Conservation (phyloP, 2,329 filamentous ascomycete genomes). For the Dothistroma pini region DNA sequence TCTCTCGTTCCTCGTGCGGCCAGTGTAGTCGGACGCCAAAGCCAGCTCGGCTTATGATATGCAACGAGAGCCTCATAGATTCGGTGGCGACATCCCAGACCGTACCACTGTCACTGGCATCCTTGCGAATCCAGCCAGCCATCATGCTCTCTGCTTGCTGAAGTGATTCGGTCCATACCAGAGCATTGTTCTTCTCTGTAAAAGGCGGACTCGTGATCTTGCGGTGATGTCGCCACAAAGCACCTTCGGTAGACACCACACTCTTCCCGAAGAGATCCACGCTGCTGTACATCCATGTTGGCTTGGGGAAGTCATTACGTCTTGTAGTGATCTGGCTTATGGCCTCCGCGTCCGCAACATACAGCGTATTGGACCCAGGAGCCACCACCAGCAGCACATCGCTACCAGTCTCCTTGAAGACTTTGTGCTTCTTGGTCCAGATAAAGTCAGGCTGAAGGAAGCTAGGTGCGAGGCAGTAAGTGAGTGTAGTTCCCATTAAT, state of each 20-base stretch:
- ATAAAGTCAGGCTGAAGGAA: slow-evolving; percentile 58
- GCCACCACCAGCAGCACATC: slow-evolving; percentile 65
- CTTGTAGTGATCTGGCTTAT: slow-evolving; percentile 63
- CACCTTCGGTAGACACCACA: slow-evolving; percentile 66
- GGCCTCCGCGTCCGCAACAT: slow-evolving; percentile 61
- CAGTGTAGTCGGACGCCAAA: slow-evolving; percentile 59
- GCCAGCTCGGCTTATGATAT: slow-evolving; percentile 65
- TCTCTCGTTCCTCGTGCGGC: slow-evolving; percentile 53
- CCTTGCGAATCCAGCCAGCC: slow-evolving; percentile 51
- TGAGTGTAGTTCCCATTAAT: background rate
- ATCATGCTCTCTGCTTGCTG: slow-evolving; percentile 63
- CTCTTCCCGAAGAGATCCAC: slow-evolving; percentile 68
- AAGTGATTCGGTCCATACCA: slow-evolving; percentile 63
- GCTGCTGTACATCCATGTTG: slow-evolving; percentile 55
- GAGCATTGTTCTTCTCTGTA: slow-evolving; percentile 68
- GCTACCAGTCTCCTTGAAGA: slow-evolving; percentile 55
- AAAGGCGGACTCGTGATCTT: slow-evolving; percentile 69
- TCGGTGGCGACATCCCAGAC: slow-evolving; percentile 59
- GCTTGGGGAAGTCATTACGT: slow-evolving; percentile 69
- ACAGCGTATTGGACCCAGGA: slow-evolving; percentile 52
- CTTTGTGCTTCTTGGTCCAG: slow-evolving; percentile 54
- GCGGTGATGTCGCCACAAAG: slow-evolving; percentile 67
- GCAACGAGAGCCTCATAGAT: slow-evolving; percentile 60
- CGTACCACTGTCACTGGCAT: slow-evolving; percentile 43
- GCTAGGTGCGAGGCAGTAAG: slow-evolving; percentile 33